Evolutionary conservation across 192 early-diverging fungal species (phyloP).

Genomic region (Backusella sp.): DNA sequence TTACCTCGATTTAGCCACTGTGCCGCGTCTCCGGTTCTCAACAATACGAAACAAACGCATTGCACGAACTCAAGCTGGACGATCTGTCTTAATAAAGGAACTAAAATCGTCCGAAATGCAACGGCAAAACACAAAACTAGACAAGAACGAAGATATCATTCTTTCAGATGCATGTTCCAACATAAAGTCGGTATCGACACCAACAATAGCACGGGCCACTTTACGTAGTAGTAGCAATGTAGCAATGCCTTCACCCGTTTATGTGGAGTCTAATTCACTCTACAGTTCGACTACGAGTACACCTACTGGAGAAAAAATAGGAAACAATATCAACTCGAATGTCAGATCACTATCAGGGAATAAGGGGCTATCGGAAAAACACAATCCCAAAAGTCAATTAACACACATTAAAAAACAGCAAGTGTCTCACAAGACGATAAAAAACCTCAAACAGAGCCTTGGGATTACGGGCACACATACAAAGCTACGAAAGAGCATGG

Average conservation of each 20-base stretch:
- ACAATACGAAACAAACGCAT: conserved; percentile 6
- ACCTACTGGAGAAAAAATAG: not conserved
- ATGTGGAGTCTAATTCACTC: not conserved
- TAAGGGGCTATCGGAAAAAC: not conserved
- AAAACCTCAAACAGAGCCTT: not conserved
- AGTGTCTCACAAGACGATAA: not conserved
- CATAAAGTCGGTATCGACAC: not conserved
- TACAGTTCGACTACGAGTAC: not conserved
- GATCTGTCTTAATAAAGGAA: not conserved
- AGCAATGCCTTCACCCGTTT: not conserved
- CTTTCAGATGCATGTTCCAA: conserved; percentile 2
- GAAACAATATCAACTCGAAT: not conserved
- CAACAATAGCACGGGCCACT: not conserved
- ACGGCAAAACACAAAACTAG: not conserved
- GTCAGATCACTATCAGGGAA: not conserved
- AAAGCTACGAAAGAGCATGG: conserved; percentile 24
- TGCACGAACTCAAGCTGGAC: not conserved
- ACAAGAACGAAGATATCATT: not conserved
- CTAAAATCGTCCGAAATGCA: not conserved
- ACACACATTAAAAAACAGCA: conserved; percentile 4
- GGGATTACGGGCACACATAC: conserved; percentile 27
- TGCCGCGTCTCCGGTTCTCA: not conserved
- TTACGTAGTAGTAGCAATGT: not conserved
- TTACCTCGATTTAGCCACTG: conserved; percentile 35
- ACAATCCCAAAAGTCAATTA: not conserved